These are phyloP conservation scores for Hypoxylon rubiginosum DNA, from an alignment of 2,329 filamentous ascomycete genomes.

Conservation along the genomic window DNA sequence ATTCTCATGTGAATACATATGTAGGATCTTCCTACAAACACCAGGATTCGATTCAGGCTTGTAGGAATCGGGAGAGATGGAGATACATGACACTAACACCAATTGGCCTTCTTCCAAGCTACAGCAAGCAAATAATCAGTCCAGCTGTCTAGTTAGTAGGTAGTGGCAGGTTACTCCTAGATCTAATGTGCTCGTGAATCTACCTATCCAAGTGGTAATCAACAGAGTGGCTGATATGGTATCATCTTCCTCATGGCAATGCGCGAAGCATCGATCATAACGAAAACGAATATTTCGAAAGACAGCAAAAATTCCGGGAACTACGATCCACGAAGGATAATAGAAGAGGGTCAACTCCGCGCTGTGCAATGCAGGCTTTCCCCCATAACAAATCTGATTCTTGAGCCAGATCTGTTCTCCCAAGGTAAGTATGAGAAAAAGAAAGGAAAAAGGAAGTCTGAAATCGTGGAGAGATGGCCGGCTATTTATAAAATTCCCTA, in stretches of 20 bases:
- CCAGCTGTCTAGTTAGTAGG: too few species aligned
- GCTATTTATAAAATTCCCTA: conserved; percentile 7
- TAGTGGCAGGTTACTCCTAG: too few species aligned
- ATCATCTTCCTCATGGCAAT: conserved; percentile 34
- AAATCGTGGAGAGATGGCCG: not conserved
- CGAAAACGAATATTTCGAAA: conserved; percentile 32
- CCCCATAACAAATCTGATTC: conserved; percentile 45
- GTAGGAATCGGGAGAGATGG: too few species aligned
- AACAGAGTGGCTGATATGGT: too few species aligned
- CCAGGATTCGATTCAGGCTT: too few species aligned
- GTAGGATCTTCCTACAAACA: too few species aligned
- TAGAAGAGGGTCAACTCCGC: conserved; percentile 61
- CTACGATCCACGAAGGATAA: conserved; percentile 53
- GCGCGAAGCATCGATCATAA: conserved; percentile 30
- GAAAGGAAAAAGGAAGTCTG: conserved; percentile 26
- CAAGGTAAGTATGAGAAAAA: conserved; percentile 56
- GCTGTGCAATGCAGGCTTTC: conserved; percentile 70
- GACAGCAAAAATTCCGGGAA: conserved; percentile 55
- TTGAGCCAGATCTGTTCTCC: conserved; percentile 47
- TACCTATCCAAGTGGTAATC: too few species aligned
- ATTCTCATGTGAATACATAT: too few species aligned
- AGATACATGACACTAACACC: too few species aligned
- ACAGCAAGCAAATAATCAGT: too few species aligned
- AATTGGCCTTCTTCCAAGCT: too few species aligned
- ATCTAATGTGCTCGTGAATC: too few species aligned